Evolutionary conservation across 1,139 yeast species (phyloP).

Genomic region (Lodderomyces beijingensis): DNA sequence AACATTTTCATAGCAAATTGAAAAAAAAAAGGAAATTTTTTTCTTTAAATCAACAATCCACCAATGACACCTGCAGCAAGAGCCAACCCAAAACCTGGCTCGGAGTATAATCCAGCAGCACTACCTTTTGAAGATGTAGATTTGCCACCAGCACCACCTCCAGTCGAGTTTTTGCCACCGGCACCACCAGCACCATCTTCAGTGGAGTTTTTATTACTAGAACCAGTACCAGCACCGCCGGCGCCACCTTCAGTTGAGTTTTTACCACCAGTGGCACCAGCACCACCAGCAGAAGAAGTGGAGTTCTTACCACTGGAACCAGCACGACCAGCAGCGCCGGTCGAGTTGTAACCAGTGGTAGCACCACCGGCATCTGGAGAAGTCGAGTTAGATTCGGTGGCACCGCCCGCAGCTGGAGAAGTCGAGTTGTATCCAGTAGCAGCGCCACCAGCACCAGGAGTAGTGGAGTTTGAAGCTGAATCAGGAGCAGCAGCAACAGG

Average conservation of each 20-base stretch:
- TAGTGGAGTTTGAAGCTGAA: conserved; percentile 1
- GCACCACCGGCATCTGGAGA: not conserved
- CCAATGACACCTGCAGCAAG: conserved; percentile 2
- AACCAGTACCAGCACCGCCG: conserved; percentile 10
- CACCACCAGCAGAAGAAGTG: not conserved
- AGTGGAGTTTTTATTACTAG: conserved; percentile 4
- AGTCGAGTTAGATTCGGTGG: not conserved
- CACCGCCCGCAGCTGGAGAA: not conserved
- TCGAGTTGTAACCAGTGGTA: not conserved
- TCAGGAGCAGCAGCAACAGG: not conserved
- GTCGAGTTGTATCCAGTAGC: not conserved
- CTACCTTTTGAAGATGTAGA: conserved; percentile 1
- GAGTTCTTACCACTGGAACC: conserved; percentile 1
- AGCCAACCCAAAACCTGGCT: conserved; percentile 4
- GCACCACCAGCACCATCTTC: conserved; percentile 6
- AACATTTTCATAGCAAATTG: too few species aligned
- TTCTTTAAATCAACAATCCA: conserved; percentile 3
- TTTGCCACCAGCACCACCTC: conserved; percentile 5
- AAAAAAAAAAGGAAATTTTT: not conserved
- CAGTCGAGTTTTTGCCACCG: not conserved
- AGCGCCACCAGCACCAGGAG: not conserved
- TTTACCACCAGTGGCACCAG: conserved; percentile 5
- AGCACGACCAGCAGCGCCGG: not conserved
- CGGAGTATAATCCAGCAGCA: conserved; percentile 2
- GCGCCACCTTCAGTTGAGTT: conserved; percentile 9